Conservation (phyloP, 257 asterid genomes). For the Solanum pennellii region DNA sequence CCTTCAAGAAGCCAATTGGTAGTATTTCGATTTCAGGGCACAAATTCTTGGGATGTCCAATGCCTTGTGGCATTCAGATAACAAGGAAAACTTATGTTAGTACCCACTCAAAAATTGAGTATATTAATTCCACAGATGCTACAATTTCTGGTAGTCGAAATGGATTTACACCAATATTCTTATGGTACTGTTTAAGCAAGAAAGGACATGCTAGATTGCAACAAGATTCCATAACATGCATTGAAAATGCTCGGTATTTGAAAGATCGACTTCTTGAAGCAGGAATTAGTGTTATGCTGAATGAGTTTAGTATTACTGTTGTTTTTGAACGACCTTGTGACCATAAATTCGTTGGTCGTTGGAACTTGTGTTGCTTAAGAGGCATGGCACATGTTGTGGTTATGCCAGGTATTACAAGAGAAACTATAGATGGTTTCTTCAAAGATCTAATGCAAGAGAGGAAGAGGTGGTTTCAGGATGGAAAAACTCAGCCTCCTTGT, state of each 20-base stretch:
- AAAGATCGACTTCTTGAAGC: neutral
- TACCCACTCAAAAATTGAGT: neutral
- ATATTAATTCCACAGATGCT: neutral
- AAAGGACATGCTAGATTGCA: neutral
- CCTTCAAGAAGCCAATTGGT: too few relatives aligned
- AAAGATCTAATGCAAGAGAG: neutral
- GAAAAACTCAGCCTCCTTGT: neutral
- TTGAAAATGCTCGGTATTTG: neutral
- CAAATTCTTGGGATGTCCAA: too few relatives aligned
- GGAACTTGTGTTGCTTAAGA: constrained; percentile 2
- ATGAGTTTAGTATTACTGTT: constrained; percentile 1
- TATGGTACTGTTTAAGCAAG: neutral
- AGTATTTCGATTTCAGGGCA: too few relatives aligned
- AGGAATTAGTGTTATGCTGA: neutral
- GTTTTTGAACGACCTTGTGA: constrained; percentile 1
- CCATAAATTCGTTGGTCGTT: neutral
- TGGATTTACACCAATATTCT: neutral
- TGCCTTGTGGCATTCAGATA: too few relatives aligned
- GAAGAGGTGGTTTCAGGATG: neutral
- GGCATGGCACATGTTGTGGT: constrained; percentile 4
- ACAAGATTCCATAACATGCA: neutral
- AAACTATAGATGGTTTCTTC: neutral
- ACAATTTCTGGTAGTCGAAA: neutral
- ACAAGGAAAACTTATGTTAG: neutral
- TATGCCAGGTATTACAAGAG: neutral